Conservation (phyloP, 805 yeast genomes). For the Teunomyces lycoperdinae region DNA sequence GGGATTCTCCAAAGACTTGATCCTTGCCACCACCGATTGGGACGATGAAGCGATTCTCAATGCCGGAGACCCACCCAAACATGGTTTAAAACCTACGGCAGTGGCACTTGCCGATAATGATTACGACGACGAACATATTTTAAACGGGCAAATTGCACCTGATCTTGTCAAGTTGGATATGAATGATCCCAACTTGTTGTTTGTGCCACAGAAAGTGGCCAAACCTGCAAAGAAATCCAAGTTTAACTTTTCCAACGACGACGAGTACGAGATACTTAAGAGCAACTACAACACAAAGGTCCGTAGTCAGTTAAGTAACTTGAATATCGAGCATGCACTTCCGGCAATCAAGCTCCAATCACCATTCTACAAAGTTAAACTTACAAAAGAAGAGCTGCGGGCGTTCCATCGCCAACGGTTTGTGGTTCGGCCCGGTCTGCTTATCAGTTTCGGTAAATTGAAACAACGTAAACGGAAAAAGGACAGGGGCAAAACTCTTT, state of each 20-base stretch:
- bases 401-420: constrained; percentile 79
- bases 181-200: constrained; percentile 77
- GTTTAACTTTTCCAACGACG: constrained; percentile 86
- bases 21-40: constrained; percentile 77
- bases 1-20: constrained; percentile 50
- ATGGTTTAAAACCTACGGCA: no score
- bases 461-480: constrained; percentile 81
- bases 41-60: constrained; percentile 62
- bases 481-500: constrained; percentile 79
- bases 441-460: constrained; percentile 69
- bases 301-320: constrained; percentile 86
- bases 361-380: constrained; percentile 82
- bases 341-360: constrained; percentile 86
- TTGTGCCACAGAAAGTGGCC: constrained; percentile 46
- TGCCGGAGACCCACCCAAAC: constrained; percentile 31
- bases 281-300: constrained; percentile 88
- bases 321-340: constrained; percentile 85
- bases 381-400: constrained; percentile 66
- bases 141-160: constrained; percentile 57
- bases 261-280: constrained; percentile 75
- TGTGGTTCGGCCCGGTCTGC: constrained; percentile 71
- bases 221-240: constrained; percentile 50
- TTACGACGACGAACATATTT: constrained; percentile 60
- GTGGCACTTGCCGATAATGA: constrained; percentile 21
- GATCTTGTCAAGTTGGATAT: constrained; percentile 61